These are phyloP conservation scores for Neonectria coccinea DNA, from an alignment of 2,329 filamentous ascomycete species.

Conservation along the genomic window DNA sequence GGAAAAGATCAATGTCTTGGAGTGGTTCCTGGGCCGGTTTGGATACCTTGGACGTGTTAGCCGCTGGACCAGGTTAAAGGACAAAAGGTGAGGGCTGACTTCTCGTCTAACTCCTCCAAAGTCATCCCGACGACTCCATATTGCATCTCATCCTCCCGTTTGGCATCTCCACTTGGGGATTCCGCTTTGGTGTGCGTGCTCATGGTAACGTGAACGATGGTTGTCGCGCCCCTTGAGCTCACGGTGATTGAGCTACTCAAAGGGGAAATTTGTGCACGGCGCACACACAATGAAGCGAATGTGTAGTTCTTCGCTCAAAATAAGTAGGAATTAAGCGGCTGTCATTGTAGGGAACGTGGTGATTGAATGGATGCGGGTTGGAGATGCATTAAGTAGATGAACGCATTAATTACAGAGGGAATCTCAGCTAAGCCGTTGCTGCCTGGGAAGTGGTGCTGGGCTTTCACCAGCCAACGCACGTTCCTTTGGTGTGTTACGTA, in stretches of 20 bases:
- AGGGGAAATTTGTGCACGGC: too few species aligned
- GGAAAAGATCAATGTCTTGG: slow-evolving; percentile 83
- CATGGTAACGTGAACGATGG: slow-evolving; percentile 21
- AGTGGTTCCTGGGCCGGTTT: slow-evolving; percentile 83
- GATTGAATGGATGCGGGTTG: background rate
- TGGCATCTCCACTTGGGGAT: slow-evolving; percentile 51
- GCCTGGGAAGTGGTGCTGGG: background rate
- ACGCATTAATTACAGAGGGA: slow-evolving; percentile 5
- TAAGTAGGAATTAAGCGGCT: too few species aligned
- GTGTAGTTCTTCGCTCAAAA: background rate
- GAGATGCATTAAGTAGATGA: slow-evolving; percentile 5
- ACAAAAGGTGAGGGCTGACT: slow-evolving; percentile 46
- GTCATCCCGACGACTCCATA: slow-evolving; percentile 57
- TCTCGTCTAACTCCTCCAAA: slow-evolving; percentile 58
- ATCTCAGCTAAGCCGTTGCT: slow-evolving; percentile 5
- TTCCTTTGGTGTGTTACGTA: background rate
- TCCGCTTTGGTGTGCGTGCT: slow-evolving; percentile 19
- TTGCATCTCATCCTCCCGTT: slow-evolving; percentile 64
- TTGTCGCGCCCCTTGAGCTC: background rate
- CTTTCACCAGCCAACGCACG: slow-evolving; percentile 1
- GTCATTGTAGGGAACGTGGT: background rate
- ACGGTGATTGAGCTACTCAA: background rate
- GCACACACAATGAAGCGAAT: background rate
- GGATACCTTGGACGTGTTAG: slow-evolving; percentile 74
- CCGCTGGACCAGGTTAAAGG: background rate